Conservation (phyloP, 2,329 filamentous ascomycete species). For the Allantophomopsis lycopodina region DNA sequence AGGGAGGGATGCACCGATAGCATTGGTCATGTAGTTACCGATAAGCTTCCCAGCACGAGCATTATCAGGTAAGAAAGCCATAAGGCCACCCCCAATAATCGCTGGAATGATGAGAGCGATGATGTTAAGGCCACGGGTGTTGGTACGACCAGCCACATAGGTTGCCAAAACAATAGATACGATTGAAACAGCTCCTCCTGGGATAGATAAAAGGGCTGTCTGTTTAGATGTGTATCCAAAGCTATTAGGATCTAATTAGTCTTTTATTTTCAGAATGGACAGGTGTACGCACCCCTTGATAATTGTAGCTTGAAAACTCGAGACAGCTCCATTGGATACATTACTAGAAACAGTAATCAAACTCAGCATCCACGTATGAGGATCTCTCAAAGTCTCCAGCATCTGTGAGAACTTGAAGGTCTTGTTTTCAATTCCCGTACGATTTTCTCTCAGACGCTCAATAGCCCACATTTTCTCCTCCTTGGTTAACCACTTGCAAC, state of each 20-base stretch:
- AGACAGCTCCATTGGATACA: constrained; percentile 36
- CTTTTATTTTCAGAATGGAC: neutral
- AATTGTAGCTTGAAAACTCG: constrained; percentile 26
- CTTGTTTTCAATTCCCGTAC: constrained; percentile 37
- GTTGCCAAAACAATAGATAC: constrained; percentile 24
- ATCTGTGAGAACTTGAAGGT: constrained; percentile 34
- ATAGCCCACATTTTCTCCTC: constrained; percentile 28
- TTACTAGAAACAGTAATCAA: constrained; percentile 27
- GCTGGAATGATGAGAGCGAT: constrained; percentile 28
- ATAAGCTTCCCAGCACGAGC: constrained; percentile 27
- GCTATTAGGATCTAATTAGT: constrained; percentile 4
- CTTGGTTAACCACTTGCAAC: constrained; percentile 23
- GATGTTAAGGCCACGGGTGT: constrained; percentile 26
- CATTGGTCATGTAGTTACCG: constrained; percentile 29
- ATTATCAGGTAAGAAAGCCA: constrained; percentile 21
- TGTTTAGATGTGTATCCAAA: constrained; percentile 28
- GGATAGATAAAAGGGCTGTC: constrained; percentile 28
- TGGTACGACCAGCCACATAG: constrained; percentile 21
- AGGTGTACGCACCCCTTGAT: constrained; percentile 12
- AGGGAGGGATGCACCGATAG: constrained; percentile 26
- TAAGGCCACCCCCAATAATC: constrained; percentile 28
- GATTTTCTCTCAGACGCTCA: constrained; percentile 36
- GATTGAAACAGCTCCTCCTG: constrained; percentile 26
- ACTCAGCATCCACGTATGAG: constrained; percentile 20
- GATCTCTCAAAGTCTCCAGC: constrained; percentile 28